Conservation (phyloP, 2,329 filamentous ascomycete species). For the Calcarisporium arbuscula region DNA sequence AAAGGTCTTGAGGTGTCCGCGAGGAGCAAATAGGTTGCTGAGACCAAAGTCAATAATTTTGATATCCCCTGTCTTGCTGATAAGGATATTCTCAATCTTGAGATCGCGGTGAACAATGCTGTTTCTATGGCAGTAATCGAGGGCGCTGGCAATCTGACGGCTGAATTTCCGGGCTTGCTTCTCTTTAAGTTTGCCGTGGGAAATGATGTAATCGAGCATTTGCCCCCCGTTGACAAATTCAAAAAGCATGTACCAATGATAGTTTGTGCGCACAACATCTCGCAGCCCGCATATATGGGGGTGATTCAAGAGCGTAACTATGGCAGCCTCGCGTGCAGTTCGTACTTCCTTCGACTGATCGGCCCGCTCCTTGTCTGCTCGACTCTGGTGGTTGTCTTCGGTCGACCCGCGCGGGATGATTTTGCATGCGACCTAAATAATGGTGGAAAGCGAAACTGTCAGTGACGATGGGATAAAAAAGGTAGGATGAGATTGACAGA, state of each 20-base stretch:
- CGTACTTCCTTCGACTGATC: conserved; percentile 96
- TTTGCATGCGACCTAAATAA: conserved; percentile 79
- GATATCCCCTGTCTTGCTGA: conserved; percentile 98
- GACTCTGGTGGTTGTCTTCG: conserved; percentile 71
- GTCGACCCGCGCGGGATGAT: conserved; percentile 88
- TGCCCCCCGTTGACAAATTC: conserved; percentile 98
- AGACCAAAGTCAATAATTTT: conserved; percentile 99
- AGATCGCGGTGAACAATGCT: conserved; percentile 96
- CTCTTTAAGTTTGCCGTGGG: conserved; percentile 93
- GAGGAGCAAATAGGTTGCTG: conserved; percentile 89
- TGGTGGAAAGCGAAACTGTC: too few species aligned
- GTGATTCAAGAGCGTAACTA: conserved; percentile 88
- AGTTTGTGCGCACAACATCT: conserved; percentile 90
- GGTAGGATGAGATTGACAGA: conserved; percentile 1
- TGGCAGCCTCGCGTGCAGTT: conserved; percentile 90
- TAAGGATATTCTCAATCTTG: conserved; percentile 98
- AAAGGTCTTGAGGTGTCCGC: conserved; percentile 85
- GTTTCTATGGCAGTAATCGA: conserved; percentile 97
- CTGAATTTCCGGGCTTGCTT: conserved; percentile 98
- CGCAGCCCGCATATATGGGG: conserved; percentile 94
- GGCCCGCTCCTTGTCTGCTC: conserved; percentile 74
- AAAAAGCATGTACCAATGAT: conserved; percentile 99
- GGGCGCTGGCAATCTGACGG: conserved; percentile 89
- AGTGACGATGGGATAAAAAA: too few species aligned
- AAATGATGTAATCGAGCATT: conserved; percentile 99